Base-by-base conservation (phyloP, 2,329 filamentous ascomycete species). In the Acrocalymma vagum region DNA sequence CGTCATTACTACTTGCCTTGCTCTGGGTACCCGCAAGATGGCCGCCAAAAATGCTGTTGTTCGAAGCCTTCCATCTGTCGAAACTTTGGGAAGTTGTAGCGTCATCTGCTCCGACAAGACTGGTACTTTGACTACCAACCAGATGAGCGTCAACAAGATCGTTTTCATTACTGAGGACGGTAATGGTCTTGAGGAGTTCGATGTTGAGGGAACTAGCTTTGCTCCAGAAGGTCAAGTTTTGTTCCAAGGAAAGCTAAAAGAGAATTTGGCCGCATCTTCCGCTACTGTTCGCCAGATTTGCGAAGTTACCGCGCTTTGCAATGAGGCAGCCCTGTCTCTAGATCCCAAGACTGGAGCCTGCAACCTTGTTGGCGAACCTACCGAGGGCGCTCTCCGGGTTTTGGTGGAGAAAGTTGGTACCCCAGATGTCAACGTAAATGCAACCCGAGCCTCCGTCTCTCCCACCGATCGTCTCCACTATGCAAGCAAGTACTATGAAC, bases 31-130 rank as follows among this genome's bases (percentile, higher is more conserved):
- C 4, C 86, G 94, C 53, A 97, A 96, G 76, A 99, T 99, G 95
- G 95, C 94, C 14, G 89, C 91, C 45, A 97, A 96, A 79, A 97
- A 97, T 65, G 94, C 94, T 6, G 92, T 99, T 24, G 95, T 99
- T 43, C 85, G 95, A 71, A 96, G 91, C 67, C 77, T 99, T 59
- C 94, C 94, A 14, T 99, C 94, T 2, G 94, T 99, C 36, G 94
- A 99, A 74, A 99, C 94, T 9, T 81, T 99, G 37, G 94, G 94
- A 67, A 99, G 94, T 80, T 99, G 94, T 82, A 99, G 94, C 64
- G 92, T 99, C 42, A 96, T 99, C 69, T 99, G 95, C 78, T 99
- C 95, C 4, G 94, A 99, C 79, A 99, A 99, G 80, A 99, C 94
- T 5, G 95, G 94, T 58, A 99, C 94, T 32, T 76, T 99, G 67